Conservation (phyloP, 2,329 filamentous ascomycete species). For the Colletotrichum sp. region DNA sequence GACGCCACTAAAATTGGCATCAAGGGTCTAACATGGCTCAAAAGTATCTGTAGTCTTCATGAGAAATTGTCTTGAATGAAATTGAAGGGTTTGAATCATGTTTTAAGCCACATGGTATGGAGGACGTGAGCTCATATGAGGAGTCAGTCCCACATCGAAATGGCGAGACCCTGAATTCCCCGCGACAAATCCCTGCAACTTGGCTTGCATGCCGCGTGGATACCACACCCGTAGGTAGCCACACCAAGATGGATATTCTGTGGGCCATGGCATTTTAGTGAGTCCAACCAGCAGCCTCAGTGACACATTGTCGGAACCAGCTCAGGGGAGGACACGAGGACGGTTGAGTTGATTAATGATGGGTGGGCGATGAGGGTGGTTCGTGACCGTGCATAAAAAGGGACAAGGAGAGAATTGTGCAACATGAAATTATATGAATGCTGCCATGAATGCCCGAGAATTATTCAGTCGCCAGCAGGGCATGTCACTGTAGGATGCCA, state of each 20-base stretch:
- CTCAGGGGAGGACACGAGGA: neutral
- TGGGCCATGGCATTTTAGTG: neutral
- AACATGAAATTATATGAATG: neutral
- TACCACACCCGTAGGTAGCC: neutral
- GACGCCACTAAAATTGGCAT: neutral
- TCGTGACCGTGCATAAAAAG: neutral
- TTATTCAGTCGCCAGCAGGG: neutral
- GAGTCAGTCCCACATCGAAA: neutral
- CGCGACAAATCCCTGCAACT: slow-evolving; percentile 6
- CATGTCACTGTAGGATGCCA: neutral
- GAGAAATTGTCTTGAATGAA: neutral
- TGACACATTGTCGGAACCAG: neutral
- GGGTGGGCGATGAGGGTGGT: neutral
- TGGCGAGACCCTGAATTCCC: slow-evolving; percentile 8
- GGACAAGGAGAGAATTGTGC: neutral
- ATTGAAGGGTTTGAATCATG: neutral
- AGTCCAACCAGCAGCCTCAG: neutral
- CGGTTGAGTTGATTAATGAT: neutral
- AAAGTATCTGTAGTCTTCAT: neutral
- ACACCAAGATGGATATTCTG: neutral
- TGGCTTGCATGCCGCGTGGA: slow-evolving; percentile 6
- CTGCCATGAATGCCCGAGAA: no score
- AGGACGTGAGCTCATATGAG: neutral
- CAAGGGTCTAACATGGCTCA: accelerated
- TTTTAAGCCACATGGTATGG: neutral